phyloP scores from a whole-genome alignment of 192 early-diverging fungal genomes.

The Dissophora globulifera region DNA sequence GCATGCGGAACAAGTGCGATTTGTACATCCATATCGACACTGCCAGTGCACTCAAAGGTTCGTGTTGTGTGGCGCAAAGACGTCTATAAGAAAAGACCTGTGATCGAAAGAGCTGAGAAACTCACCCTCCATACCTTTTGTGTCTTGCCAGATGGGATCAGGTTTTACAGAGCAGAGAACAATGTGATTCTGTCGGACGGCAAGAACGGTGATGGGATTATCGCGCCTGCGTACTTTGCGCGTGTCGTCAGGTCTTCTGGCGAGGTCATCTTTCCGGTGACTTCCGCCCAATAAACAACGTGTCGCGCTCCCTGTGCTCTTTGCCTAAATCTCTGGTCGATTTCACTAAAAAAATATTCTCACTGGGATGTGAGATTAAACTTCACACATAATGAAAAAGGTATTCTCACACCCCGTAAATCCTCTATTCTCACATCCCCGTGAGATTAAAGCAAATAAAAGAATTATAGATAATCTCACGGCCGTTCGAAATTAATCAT shows the following conservation, averaged over 20 bases:
- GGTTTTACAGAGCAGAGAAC: constrained; percentile 82
- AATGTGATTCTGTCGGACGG: constrained; percentile 85
- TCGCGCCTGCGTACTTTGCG: constrained; percentile 74
- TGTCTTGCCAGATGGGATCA: constrained; percentile 76
- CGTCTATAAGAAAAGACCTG: background rate
- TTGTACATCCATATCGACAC: constrained; percentile 87
- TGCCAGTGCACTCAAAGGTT: constrained; percentile 73
- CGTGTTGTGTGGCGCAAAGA: background rate
- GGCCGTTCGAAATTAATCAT: too few relatives aligned
- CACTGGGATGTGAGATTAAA: too few relatives aligned
- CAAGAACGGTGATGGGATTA: constrained; percentile 70
- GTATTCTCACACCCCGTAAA: too few relatives aligned
- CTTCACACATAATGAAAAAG: too few relatives aligned
- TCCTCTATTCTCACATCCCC: too few relatives aligned
- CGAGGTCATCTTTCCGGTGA: constrained; percentile 21
- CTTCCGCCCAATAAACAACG: too few relatives aligned
- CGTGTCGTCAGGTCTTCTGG: constrained; percentile 58
- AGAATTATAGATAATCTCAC: too few relatives aligned
- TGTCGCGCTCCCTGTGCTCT: too few relatives aligned
- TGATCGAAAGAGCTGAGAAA: background rate
- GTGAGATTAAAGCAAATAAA: too few relatives aligned
- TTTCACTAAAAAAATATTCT: too few relatives aligned
- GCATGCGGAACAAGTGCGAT: constrained; percentile 76
- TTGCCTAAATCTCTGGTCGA: too few relatives aligned
- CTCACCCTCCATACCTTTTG: background rate